These are phyloP conservation scores for Vitis labrusca DNA, from an alignment of 164 flowering plant genomes.

Conservation along the genomic window DNA sequence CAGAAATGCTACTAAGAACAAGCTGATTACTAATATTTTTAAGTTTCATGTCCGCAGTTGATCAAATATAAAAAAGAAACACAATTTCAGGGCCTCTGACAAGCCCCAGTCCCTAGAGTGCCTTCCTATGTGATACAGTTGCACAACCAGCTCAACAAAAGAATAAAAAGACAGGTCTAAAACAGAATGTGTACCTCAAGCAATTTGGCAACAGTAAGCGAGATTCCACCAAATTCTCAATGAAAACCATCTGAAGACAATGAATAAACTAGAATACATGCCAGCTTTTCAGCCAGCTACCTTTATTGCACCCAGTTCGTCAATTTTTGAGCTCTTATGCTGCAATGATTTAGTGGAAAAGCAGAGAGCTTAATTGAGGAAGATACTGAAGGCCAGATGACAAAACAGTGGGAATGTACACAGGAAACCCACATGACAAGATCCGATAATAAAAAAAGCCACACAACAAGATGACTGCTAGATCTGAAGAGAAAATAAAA, in stretches of 20 bases:
- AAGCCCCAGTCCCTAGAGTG: neutral
- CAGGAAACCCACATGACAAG: neutral
- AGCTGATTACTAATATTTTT: neutral
- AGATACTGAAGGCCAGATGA: neutral
- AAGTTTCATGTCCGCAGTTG: neutral
- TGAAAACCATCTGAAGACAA: conserved; percentile 13
- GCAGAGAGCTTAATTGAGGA: neutral
- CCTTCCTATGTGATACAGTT: neutral
- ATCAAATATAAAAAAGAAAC: neutral
- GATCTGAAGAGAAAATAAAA: neutral
- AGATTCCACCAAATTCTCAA: conserved; percentile 29
- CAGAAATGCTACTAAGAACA: neutral
- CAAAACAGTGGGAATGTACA: neutral
- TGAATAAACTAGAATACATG: conserved; percentile 16
- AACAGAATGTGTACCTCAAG: conserved; percentile 31
- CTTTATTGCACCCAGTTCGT: conserved; percentile 76
- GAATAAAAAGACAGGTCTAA: neutral
- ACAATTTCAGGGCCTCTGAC: neutral
- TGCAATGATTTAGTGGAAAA: conserved; percentile 31
- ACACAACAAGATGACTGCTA: neutral
- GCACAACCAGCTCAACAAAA: too few relatives aligned
- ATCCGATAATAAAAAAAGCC: neutral
- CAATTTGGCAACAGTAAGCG: conserved; percentile 17
- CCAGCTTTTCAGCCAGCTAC: conserved; percentile 68
- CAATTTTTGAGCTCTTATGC: conserved; percentile 89